These are phyloP conservation scores for Hypoxylon sp. DNA, from an alignment of 2,329 filamentous ascomycete genomes.

Conservation along the genomic window DNA sequence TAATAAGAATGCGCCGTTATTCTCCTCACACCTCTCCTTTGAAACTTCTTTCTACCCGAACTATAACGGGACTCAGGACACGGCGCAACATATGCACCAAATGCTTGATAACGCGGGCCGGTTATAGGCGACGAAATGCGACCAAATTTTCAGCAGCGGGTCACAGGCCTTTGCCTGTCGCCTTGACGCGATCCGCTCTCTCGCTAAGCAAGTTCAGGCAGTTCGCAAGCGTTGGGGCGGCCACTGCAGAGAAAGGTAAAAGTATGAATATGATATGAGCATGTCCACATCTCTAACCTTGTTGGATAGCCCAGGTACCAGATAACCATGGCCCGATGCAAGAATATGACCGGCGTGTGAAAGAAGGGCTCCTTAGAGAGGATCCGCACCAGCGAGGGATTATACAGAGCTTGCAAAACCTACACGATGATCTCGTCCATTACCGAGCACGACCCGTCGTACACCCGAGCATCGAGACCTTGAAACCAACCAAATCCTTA, in stretches of 20 bases:
- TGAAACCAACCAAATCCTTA: conserved; percentile 70
- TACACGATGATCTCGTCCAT: conserved; percentile 83
- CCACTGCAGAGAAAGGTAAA: conserved; percentile 45
- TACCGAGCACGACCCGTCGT: conserved; percentile 83
- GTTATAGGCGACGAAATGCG: conserved; percentile 41
- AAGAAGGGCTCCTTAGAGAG: conserved; percentile 80
- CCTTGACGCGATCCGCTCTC: conserved; percentile 17
- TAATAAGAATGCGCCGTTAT: conserved; percentile 49
- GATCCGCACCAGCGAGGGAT: conserved; percentile 95
- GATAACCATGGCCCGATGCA: conserved; percentile 78
- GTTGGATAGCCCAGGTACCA: conserved; percentile 33
- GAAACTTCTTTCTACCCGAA: conserved; percentile 41
- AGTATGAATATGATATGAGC: neutral
- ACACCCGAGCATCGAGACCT: conserved; percentile 82
- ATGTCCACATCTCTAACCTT: conserved; percentile 21
- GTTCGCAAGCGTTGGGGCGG: conserved; percentile 43
- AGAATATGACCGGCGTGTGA: conserved; percentile 89
- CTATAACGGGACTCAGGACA: conserved; percentile 36
- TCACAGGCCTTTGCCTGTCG: conserved; percentile 20
- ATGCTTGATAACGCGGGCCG: conserved; percentile 40
- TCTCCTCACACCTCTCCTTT: conserved; percentile 39
- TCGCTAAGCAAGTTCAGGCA: conserved; percentile 33
- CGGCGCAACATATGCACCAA: conserved; percentile 32
- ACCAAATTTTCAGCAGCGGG: conserved; percentile 23
- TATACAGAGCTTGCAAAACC: conserved; percentile 88